Percentiles rank a stretch among this genome's conserved stretches.
phyloP scores from a whole-genome alignment of 306 rosid species.

The Acacia crassicarpa region DNA sequence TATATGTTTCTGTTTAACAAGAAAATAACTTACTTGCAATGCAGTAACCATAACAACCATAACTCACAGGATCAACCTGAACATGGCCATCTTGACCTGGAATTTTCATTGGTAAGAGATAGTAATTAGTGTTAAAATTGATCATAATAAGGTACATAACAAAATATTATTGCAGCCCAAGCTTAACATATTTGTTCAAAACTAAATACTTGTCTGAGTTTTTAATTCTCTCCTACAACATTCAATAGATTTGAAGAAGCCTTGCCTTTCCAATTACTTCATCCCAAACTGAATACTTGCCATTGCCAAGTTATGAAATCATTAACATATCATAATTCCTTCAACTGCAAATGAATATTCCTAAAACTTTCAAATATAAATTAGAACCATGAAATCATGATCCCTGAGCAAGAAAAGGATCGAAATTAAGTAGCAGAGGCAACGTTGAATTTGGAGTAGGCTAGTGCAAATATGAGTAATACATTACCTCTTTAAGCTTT shows the following conservation, averaged over 20 bases:
- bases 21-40: no score
- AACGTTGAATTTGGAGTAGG: neutral
- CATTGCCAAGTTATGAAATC: neutral
- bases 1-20: no score
- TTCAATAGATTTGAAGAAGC: neutral
- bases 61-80: no score
- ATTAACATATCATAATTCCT: neutral
- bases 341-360: neutral
- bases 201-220: neutral
- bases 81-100: neutral
- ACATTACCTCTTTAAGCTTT: neutral
- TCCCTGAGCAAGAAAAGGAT: neutral
- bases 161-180: neutral
- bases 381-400: neutral
- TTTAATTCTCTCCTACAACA: neutral
- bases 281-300: neutral
- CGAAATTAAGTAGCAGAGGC: neutral
- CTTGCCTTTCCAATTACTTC: neutral
- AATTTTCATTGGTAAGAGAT: neutral
- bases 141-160: neutral
- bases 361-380: neutral
- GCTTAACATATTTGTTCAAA: neutral
- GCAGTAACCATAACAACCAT: no score
- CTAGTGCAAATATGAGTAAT: neutral
- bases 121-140: neutral